Evolutionary conservation across 768 basidiomycete species (phyloP).

Genomic region (Terana coerulea): DNA sequence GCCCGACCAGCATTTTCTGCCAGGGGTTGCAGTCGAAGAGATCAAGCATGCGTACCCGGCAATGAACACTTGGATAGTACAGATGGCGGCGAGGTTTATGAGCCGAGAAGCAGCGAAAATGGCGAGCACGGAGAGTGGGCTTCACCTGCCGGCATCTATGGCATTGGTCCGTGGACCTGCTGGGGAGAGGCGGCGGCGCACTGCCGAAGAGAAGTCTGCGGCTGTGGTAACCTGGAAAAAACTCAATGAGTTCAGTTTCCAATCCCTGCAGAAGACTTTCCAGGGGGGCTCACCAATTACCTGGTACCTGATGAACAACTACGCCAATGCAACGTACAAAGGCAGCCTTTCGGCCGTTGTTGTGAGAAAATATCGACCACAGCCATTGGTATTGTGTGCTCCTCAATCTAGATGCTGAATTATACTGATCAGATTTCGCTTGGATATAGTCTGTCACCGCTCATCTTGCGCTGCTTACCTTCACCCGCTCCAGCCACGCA

Average conservation of each 20-base stretch:
- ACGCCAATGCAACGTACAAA: neutral
- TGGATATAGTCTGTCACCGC: constrained; percentile 2
- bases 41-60: neutral
- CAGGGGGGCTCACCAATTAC: constrained; percentile 7
- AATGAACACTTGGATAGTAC: neutral
- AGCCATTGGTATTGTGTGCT: neutral
- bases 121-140: neutral
- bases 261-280: neutral
- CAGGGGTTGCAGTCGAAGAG: too few relatives aligned
- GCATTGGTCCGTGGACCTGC: neutral
- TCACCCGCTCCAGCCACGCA: neutral
- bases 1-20: neutral
- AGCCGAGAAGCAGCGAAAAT: neutral
- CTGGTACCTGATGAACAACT: constrained; percentile 8
- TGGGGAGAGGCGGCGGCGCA: neutral
- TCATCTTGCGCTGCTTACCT: constrained; percentile 7
- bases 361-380: neutral
- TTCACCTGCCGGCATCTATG: neutral
- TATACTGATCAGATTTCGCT: neutral
- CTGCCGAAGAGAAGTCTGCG: neutral
- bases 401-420: neutral
- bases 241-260: neutral
- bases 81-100: neutral
- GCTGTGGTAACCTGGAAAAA: neutral
- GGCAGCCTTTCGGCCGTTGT: neutral